Evolutionary conservation across 164 flowering plant genomes (phyloP), one percentile per base, ranked within the genome.

Genomic region (Liquidambar formosana): DNA sequence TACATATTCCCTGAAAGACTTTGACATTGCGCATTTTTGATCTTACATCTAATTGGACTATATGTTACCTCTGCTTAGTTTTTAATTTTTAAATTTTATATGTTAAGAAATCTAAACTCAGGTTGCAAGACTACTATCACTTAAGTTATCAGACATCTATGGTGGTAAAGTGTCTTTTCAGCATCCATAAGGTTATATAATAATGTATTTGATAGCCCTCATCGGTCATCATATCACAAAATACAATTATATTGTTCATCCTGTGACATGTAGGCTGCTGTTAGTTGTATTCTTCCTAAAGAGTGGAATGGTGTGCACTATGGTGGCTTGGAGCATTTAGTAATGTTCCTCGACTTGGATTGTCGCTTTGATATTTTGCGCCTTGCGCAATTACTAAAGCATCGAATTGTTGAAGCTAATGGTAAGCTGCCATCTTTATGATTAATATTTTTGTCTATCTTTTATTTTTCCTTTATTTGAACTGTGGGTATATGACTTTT

Each of bases 321-420:
- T 66, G 95, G 95, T 63, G 98, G 95, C 3, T 75, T 81, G 75
- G 93, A 83, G 66, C 82, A 78, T 22, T 44, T 76, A 19, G 92
- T 80, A 8, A 57, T 87, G 65, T 89, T 78, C 64, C 48, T 93
- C 61, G 97, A 93, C 64, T 78, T 91, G 81, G 95, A 91, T 74
- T 87, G 94, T 67, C 88, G 90, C 2, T 87, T 89, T 67, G 95
- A 87, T 61, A 68, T 88, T 63, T 70, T 73, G 13, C 83, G 92
- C 46, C 76, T 91, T 43, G 65, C 88, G 0, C 76, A 82, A 15
- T 69, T 77, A 8, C 70, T 93, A 5, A 85, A 73, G 72, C 72
- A 71, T 65, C 84, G 75, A 38, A 82, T 91, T 38, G 41, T 61
- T 28, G 73, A 69, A 52, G 77, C 78, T 66, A 65, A 64, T 61